Evolutionary conservation across 2,329 filamentous ascomycete species (phyloP).

Genomic region (Ciborinia camelliae): DNA sequence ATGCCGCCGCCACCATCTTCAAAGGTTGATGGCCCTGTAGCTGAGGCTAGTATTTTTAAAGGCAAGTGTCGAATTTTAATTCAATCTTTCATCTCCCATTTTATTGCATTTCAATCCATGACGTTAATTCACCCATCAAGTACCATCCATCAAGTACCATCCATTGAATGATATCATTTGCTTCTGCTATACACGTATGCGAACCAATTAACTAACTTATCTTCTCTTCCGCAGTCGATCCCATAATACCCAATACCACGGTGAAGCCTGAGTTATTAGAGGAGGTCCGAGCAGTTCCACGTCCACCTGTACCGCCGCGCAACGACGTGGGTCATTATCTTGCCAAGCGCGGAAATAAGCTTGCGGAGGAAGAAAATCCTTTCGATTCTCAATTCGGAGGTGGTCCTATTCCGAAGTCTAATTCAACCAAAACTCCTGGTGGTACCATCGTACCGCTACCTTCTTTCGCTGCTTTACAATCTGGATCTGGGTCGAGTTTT

Average conservation of each 20-base stretch:
- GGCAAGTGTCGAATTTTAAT: background rate
- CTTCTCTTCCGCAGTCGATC: background rate
- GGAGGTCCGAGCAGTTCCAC: background rate
- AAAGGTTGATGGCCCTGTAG: background rate
- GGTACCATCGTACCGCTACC: conserved; percentile 72
- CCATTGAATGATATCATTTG: background rate
- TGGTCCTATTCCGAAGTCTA: conserved; percentile 43
- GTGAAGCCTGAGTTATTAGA: background rate
- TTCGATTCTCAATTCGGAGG: conserved; percentile 84
- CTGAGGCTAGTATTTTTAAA: background rate
- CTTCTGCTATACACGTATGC: background rate
- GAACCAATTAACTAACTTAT: background rate
- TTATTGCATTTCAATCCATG: background rate
- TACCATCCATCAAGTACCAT: background rate
- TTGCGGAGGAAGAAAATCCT: conserved; percentile 86
- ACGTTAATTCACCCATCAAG: background rate
- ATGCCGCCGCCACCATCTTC: conserved; percentile 4
- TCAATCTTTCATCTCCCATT: background rate
- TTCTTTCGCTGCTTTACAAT: conserved; percentile 85
- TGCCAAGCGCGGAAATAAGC: conserved; percentile 27
- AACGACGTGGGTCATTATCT: conserved; percentile 68
- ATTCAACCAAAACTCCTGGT: conserved; percentile 73
- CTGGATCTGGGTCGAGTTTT: conserved; percentile 77
- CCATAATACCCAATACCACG: background rate
- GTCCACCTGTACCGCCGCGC: conserved; percentile 47